A percentile compares a stretch with the other conserved stretches of the same genome.
Evolutionary conservation across 805 yeast species (phyloP).

Genomic region (Wickerhamiella qilinensis): DNA sequence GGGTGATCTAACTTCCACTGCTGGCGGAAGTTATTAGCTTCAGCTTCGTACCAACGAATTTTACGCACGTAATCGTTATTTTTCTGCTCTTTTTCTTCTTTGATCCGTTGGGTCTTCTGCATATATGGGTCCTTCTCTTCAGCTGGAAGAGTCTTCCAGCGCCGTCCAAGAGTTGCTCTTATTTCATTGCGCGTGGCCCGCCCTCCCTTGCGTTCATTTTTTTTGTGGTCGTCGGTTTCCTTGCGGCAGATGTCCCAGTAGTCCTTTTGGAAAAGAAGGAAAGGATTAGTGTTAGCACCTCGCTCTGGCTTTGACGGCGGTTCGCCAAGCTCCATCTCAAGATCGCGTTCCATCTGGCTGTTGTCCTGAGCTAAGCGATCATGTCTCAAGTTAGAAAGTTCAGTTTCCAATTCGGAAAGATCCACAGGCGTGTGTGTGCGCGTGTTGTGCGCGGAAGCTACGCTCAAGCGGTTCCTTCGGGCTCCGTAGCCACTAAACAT

Average conservation of each 20-base stretch:
- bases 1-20: slow-evolving; percentile 25
- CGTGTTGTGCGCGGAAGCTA: background rate
- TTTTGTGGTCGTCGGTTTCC: slow-evolving; percentile 22
- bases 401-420: slow-evolving; percentile 13
- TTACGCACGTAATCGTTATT: slow-evolving; percentile 20
- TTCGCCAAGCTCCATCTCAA: slow-evolving; percentile 23
- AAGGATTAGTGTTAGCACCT: slow-evolving; percentile 25
- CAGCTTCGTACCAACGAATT: slow-evolving; percentile 22
- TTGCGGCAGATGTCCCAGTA: slow-evolving; percentile 26
- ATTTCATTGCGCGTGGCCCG: slow-evolving; percentile 27
- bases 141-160: slow-evolving; percentile 26
- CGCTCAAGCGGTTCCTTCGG: background rate
- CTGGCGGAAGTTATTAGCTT: slow-evolving; percentile 23
- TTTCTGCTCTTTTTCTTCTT: slow-evolving; percentile 21
- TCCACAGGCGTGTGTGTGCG: background rate
- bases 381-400: slow-evolving; percentile 16
- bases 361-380: slow-evolving; percentile 18
- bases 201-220: slow-evolving; percentile 14
- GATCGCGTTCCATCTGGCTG: slow-evolving; percentile 21
- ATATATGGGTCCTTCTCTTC: slow-evolving; percentile 23
- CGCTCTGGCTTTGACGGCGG: slow-evolving; percentile 25
- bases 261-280: slow-evolving; percentile 25
- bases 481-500: background rate
- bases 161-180: slow-evolving; percentile 24
- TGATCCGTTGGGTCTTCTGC: slow-evolving; percentile 20